Percentiles rank a stretch among this genome's conserved stretches.
Evolutionary conservation across 2,329 filamentous ascomycete genomes (phyloP).

Genomic region (Pseudogymnoascus sp.): DNA sequence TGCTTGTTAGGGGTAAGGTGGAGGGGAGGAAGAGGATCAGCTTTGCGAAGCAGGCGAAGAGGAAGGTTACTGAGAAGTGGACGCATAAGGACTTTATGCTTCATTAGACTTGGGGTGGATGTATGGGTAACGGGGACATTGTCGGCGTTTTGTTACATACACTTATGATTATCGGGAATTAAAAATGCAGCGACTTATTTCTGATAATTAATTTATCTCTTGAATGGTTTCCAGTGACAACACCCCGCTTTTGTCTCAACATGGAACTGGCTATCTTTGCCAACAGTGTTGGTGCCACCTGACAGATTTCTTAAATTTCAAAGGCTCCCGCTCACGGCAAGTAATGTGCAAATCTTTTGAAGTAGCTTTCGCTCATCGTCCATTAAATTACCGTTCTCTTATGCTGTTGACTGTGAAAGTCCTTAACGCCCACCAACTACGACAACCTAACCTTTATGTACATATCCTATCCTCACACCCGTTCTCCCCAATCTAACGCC

Average conservation of each 20-base stretch:
- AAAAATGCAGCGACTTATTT: constrained; percentile 9
- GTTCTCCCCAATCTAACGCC: constrained; percentile 1
- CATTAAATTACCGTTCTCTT: constrained; percentile 5
- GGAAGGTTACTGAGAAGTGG: constrained; percentile 90
- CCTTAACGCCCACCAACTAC: background rate
- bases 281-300: background rate
- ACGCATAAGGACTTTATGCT: constrained; percentile 81
- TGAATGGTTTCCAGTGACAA: background rate
- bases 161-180: constrained; percentile 8
- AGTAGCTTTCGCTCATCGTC: background rate
- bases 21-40: constrained; percentile 73
- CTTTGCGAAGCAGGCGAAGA: constrained; percentile 77
- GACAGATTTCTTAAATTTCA: background rate
- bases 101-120: constrained; percentile 19
- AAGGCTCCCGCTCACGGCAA: background rate
- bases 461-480: background rate
- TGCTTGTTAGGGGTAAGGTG: constrained; percentile 82
- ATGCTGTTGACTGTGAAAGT: constrained; percentile 5
- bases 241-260: background rate
- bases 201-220: background rate
- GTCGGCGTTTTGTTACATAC: background rate
- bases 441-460: background rate
- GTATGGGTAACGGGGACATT: background rate
- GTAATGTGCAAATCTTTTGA: background rate
- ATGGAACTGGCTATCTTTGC: background rate